Evolutionary conservation across 345 rosid species (phyloP), one percentile per base, ranked within the genome.

Genomic region (Streptanthus diversifolius): DNA sequence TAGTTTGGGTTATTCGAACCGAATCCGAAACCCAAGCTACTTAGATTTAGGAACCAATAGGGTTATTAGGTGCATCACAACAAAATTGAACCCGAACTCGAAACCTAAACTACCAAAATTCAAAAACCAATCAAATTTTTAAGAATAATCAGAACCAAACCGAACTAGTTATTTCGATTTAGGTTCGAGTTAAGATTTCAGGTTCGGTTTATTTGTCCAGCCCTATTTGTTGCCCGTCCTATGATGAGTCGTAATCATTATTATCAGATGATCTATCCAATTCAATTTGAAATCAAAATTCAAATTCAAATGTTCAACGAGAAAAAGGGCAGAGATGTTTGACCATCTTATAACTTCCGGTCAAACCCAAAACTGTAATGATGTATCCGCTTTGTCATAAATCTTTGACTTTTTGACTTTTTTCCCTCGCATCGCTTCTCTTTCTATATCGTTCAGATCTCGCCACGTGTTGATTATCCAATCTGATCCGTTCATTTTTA

Each of bases 351-450:
- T 19, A 47, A 62, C 24, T 27, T 15, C 30, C 22, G 54, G 78
- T 74, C 78, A 74, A 74, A 49, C 66, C 12, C 21, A 18, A 29
- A 25, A 49, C n/a, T n/a, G n/a, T 53, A 49, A 66, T 66, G 33
- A 66, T 53, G 40, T 5, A n/a, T 62, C 43, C 43, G 54, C 68
- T 7, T 15, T 37, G 53, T 61, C 68, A 49, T 71, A 41, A 73
- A 56, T 44, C 30, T 56, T 73, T 66, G 78, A 74, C 72, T 47
- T 35, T 54, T 74, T 57, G 78, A 74, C 73, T 45, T 54, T 60
- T 72, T 39, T 30, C 40, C 5, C 14, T 37, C 14, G 14, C 41
- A 37, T 33, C 39, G 37, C 40, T 8, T 43, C 44, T 56, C 40
- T 61, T 11, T 61, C 61, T 3, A 40, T 1, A 63, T n/a, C 55